Evolutionary conservation across 1,139 yeast species (phyloP), one percentile per base, ranked within the genome.

Genomic region (Suhomyces coccinellae): DNA sequence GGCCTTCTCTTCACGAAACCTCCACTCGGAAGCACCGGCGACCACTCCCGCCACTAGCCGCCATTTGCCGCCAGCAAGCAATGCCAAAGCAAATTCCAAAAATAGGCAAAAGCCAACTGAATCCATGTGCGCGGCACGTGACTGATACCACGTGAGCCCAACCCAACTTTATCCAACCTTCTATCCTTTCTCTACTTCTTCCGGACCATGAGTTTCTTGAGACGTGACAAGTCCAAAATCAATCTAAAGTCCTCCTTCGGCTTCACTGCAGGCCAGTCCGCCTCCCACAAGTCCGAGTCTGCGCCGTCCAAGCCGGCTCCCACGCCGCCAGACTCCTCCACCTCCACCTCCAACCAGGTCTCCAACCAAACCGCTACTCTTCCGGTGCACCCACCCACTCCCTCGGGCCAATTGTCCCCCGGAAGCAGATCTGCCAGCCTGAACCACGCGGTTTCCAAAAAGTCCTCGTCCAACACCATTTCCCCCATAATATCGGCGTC

Each of bases 221-320:
- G 61, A 52, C 57, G 65, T 39, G 67, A 65, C 48, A 63, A 59
- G 52, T 60, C 68, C 38, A 61, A 55, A 48, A 45, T 51, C 37
- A 60, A 56, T 44, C 41, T 59, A 41, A 52, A 44, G 42, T 15
- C 51, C 14, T 46, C 53, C 28, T 50, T 53, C 33, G 51, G 49
- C 31, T 45, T 48, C 35, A 45, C 49, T 45, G 53, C 56, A 17
- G 55, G 56, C 36, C 56, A 53, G 56, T 48, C 43, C 33, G 30
- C 43, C 13, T 38, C 44, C 31, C 45, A 24, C 10, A 39, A 36
- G n/a, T 17, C 24, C 33, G 43, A 43, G 4, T 6, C 24, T 14
- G 13, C 16, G 10, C 14, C 33, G 3, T 13, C 33, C 30, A 38
- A 31, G 11, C 28, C 5, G 24, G 2, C 6, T 16, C 33, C 13